Evolutionary conservation across 176 grass and related monocot genomes (phyloP).

Genomic region (Musa beccarii): DNA sequence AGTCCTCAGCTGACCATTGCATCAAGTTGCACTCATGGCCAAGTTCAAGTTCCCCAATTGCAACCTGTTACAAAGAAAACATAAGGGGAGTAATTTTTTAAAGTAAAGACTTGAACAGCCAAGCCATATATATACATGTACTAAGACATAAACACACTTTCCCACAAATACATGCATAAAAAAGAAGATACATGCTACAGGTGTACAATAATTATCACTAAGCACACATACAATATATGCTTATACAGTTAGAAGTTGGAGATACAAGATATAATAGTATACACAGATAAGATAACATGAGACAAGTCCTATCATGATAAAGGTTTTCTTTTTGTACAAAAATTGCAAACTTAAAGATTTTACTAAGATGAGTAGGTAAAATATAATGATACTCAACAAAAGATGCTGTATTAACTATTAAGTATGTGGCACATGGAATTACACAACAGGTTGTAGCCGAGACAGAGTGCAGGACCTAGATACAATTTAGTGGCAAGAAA

Average conservation of each 20-base stretch:
- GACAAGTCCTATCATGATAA: too few species aligned
- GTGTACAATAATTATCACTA: neutral
- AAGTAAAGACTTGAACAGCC: too few species aligned
- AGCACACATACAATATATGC: neutral
- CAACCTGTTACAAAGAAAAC: slow-evolving; percentile 51
- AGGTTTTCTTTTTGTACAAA: neutral
- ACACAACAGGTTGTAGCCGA: too few species aligned
- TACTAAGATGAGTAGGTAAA: neutral
- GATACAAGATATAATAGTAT: too few species aligned
- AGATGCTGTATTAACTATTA: too few species aligned
- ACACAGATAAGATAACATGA: too few species aligned
- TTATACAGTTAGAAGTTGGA: too few species aligned
- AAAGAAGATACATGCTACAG: neutral
- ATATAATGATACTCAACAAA: too few species aligned
- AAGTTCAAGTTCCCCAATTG: slow-evolving; percentile 88
- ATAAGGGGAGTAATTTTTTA: neutral
- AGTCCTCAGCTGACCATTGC: slow-evolving; percentile 84
- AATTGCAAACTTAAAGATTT: neutral
- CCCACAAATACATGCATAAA: neutral
- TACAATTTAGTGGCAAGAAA: too few species aligned
- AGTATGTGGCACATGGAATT: too few species aligned
- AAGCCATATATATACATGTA: too few species aligned
- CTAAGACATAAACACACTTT: neutral
- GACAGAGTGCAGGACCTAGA: too few species aligned
- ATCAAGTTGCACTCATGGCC: slow-evolving; percentile 89